Evolutionary conservation across 2,329 filamentous ascomycete species (phyloP), one percentile per base, ranked within the genome.

Genomic region (Tolypocladium pustulatum): DNA sequence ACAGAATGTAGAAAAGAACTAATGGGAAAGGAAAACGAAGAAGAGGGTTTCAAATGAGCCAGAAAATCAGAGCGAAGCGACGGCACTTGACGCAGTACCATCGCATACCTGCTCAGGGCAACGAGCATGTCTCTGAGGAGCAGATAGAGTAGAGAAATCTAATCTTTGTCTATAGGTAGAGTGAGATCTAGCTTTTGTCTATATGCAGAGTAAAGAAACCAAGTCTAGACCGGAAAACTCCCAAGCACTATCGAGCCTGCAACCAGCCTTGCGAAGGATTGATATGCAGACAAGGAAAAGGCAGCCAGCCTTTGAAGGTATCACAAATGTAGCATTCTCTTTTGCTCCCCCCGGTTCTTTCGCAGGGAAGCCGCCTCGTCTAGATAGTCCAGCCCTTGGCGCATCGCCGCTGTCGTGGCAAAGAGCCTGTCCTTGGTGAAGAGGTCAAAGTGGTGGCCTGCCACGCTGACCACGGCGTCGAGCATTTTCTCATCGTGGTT

Each of bases 361-460:
- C 34, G 41, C 20, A 43, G n/a, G 13, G 27, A 51, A 17, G 37
- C 22, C 7, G 38, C 36, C 25, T 40, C 43, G 17, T 57, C 46
- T 46, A 57, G 46, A 17, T n/a, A 32, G 4, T 65, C 61, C 15
- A 65, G 43, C 13, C 61, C 62, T 15, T 55, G 55, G 52, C 57
- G 60, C 5, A 73, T 67, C 15, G 62, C 64, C 53, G 55, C 58
- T 22, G 71, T 67, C 20, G 68, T 72, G 8, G 59, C 66, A 1
- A 61, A 58, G 38, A 72, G 65, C 40, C 66, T 66, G 9, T 67
- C 59, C 46, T 64, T 66, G 1, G 66, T 65, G 63, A 81, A 81
- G 43, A 81, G 67, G 57, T 73, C 73, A 61, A 78, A 84, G 62
- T 84, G 81, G 59, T 82, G 74, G 0, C 81, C 79, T 0, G 79